These are phyloP conservation scores for Salvia rosmarinus DNA, from an alignment of 257 asterid genomes.

Conservation along the genomic window DNA sequence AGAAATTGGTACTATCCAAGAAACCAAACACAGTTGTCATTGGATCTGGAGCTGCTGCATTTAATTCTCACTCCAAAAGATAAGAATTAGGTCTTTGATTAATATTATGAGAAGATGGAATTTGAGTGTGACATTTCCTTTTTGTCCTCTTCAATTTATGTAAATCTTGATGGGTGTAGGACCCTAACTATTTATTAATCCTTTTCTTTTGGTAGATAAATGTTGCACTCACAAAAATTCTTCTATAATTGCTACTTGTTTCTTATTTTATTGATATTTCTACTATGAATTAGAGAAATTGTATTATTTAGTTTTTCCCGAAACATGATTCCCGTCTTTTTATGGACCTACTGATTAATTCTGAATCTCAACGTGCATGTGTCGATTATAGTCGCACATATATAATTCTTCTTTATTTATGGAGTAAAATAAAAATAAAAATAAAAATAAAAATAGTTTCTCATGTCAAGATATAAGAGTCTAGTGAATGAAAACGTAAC, in stretches of 20 bases:
- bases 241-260: neutral
- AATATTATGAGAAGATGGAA: conserved; percentile 30
- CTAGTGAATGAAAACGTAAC: too few species aligned
- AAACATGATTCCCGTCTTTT: neutral
- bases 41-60: conserved; percentile 47
- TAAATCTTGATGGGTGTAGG: conserved; percentile 24
- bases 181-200: conserved; percentile 1
- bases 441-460: too few species aligned
- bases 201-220: neutral
- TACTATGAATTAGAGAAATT: neutral
- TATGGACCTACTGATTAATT: neutral
- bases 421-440: too few species aligned
- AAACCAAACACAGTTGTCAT: conserved; percentile 37
- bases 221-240: conserved; percentile 16
- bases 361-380: neutral
- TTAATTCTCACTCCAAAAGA: conserved; percentile 33
- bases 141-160: conserved; percentile 37
- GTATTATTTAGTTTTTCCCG: neutral
- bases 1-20: conserved; percentile 3
- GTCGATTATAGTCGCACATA: too few species aligned
- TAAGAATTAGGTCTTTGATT: conserved; percentile 38
- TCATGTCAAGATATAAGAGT: too few species aligned
- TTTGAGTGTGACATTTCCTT: conserved; percentile 24
- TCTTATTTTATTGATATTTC: neutral
- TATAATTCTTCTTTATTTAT: too few species aligned